Base-by-base conservation (phyloP, 176 grass and related monocot genomes). In the Raddia distichophylla region DNA sequence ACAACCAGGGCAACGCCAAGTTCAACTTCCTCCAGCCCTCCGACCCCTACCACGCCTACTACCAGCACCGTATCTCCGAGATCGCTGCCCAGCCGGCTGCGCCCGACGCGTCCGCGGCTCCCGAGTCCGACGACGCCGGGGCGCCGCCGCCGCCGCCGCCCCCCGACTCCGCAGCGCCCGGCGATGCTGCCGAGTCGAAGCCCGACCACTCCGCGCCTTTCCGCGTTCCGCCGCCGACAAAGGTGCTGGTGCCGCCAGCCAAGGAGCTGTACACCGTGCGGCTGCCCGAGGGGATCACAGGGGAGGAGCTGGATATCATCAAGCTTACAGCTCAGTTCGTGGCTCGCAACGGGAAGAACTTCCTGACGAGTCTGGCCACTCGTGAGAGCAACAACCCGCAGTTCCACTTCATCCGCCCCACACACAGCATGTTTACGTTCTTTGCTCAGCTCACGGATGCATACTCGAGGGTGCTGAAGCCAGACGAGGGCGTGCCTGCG, bases 261-360 rank as follows among this genome's bases (percentile, higher is more conserved):
- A 61, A 61, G 19, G 93, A 95, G 87, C 85, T 90, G 22, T 99
- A 93, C 71, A 99, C 96, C 2, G 89, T 99, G 22, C 84, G 82
- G 11, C 69, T 99, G 2, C 96, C 96, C 0, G 93, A 99, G 79
- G 96, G 93, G 8, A 93, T 99, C 51, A 99, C 91, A 0, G 89
- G 91, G 42, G 96, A 99, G 80, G 96, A 99, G 81, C 58, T 95
- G 64, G 93, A 93, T 71, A 91, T 99, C 57, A 95, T 99, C 74
- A 95, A 95, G 92, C 87, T 99, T 3, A 99, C 96, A 0, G 93
- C 96, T 3, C 96, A 99, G 84, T 95, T 99, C 40, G 96, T 98
- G 33, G 96, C 96, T 0, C 61, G 96, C 18, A 95, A 98, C 10
- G 96, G 96, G 8, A 98, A 99, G 79, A 87, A 9, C 77, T 99